A percentile compares a stretch with the other conserved stretches of the same genome.
These are phyloP conservation scores for Vigna mungo DNA, from an alignment of 306 rosid species.

Conservation along the genomic window DNA sequence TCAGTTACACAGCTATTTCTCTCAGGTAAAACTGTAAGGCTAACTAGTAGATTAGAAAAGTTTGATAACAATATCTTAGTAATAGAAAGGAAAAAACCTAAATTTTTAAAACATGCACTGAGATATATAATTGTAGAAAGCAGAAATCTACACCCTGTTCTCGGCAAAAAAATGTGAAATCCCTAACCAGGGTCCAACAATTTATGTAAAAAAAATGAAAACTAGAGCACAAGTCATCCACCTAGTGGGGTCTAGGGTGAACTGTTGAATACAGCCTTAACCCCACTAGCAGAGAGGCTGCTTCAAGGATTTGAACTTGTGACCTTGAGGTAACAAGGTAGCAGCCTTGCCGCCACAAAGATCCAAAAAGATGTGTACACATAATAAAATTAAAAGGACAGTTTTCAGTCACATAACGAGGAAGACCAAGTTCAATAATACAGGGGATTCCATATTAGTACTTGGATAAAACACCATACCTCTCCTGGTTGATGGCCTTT, in stretches of 20 bases:
- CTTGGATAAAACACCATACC: constrained; percentile 55
- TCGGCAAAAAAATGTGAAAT: constrained; percentile 13
- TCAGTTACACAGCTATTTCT: constrained; percentile 11
- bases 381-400: constrained; percentile 26
- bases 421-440: constrained; percentile 24
- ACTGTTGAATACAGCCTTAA: background rate
- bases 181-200: background rate
- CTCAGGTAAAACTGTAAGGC: constrained; percentile 16
- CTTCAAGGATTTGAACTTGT: background rate
- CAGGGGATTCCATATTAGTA: constrained; percentile 29
- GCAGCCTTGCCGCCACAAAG: constrained; percentile 3
- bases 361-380: constrained; percentile 14
- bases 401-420: background rate
- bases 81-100: background rate
- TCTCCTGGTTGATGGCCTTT: constrained; percentile 89
- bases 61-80: constrained; percentile 15
- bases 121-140: constrained; percentile 19
- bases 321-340: background rate
- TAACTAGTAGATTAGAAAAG: constrained; percentile 20
- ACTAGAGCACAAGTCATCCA: background rate
- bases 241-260: background rate
- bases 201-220: background rate
- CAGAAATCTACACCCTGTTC: constrained; percentile 16
- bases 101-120: constrained; percentile 17
- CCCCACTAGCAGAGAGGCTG: background rate